Conservation (phyloP, 2,329 filamentous ascomycete species). For the Leptographium lundbergii region DNA sequence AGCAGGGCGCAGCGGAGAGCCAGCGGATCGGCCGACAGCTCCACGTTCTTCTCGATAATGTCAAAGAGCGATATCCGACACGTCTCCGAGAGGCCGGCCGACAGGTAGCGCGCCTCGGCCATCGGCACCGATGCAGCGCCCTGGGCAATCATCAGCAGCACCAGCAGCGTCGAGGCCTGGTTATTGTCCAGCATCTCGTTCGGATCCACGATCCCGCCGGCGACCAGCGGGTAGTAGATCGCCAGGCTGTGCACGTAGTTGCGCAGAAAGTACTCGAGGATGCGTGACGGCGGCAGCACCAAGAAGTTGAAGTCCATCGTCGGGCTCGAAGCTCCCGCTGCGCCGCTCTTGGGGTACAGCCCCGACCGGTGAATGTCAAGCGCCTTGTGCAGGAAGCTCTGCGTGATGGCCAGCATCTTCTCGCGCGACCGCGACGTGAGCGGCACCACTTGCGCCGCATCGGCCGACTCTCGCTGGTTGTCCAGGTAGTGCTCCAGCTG, state of each 20-base stretch:
- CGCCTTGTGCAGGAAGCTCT: conserved; percentile 57
- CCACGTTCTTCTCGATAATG: conserved; percentile 58
- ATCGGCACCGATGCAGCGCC: conserved; percentile 55
- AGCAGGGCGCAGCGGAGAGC: conserved; percentile 49
- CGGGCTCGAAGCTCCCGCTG: conserved; percentile 26
- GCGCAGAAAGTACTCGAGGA: conserved; percentile 54
- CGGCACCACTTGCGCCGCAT: conserved; percentile 30
- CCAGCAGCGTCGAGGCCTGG: conserved; percentile 50
- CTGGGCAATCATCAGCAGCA: conserved; percentile 61
- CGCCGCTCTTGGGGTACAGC: conserved; percentile 16
- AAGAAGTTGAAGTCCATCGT: conserved; percentile 43
- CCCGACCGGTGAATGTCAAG: conserved; percentile 52
- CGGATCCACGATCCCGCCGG: conserved; percentile 47
- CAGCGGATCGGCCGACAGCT: conserved; percentile 48
- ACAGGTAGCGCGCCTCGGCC: conserved; percentile 51
- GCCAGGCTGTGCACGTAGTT: conserved; percentile 55
- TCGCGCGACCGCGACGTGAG: conserved; percentile 43
- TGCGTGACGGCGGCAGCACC: conserved; percentile 50
- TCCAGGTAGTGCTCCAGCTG: conserved; percentile 29
- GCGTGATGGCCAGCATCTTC: conserved; percentile 58
- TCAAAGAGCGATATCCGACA: conserved; percentile 62
- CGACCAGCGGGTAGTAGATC: conserved; percentile 52
- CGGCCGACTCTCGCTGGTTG: conserved; percentile 18
- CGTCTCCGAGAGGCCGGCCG: conserved; percentile 55
- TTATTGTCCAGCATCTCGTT: conserved; percentile 57